Evolutionary conservation across 768 basidiomycete species (phyloP).

Genomic region (Tricholoma hemisulphureum): DNA sequence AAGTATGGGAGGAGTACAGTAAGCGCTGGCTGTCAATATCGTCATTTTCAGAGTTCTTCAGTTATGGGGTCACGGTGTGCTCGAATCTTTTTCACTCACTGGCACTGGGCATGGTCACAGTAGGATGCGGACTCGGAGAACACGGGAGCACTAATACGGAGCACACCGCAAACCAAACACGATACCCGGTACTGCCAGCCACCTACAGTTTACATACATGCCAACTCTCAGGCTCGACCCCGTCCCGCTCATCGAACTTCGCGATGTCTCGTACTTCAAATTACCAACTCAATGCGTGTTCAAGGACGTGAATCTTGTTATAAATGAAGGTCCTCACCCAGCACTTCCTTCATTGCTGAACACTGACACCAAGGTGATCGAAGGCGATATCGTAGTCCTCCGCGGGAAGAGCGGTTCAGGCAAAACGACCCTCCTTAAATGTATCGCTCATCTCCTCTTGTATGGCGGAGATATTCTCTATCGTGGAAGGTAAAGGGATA

Average conservation of each 20-base stretch:
- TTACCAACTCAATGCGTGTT: constrained; percentile 50
- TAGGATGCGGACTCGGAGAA: too few relatives aligned
- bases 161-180: too few relatives aligned
- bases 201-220: not conserved
- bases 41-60: too few relatives aligned
- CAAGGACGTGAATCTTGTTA: constrained; percentile 54
- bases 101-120: too few relatives aligned
- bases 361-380: not conserved
- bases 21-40: too few relatives aligned
- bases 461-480: constrained; percentile 66
- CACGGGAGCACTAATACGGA: too few relatives aligned
- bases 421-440: constrained; percentile 81
- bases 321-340: constrained; percentile 49
- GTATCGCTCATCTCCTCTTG: constrained; percentile 74
- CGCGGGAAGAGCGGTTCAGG: constrained; percentile 81
- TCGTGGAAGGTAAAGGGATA: constrained; percentile 54
- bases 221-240: not conserved
- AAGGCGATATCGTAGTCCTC: constrained; percentile 72
- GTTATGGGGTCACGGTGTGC: too few relatives aligned
- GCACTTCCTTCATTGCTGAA: not conserved
- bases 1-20: too few relatives aligned
- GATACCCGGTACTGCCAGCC: not conserved
- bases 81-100: too few relatives aligned
- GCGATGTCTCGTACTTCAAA: constrained; percentile 48
- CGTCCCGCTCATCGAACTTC: constrained; percentile 49